Evolutionary conservation across 305 asterid genomes (phyloP), one percentile per base, ranked within the genome.

Genomic region (Solanum chacoense): DNA sequence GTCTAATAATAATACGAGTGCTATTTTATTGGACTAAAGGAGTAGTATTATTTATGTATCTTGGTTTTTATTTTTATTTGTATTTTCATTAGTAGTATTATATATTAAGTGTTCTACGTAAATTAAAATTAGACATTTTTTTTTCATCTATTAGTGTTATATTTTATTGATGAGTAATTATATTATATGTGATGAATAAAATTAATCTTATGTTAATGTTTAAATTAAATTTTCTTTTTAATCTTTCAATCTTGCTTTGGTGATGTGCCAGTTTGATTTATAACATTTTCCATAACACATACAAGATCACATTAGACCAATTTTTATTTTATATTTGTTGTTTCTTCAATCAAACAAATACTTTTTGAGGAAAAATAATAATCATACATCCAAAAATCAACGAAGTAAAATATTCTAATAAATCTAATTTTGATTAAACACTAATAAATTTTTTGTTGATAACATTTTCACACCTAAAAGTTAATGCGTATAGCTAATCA

Each of bases 401-500:
- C 7, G 0, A 69, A 69, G 9, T 69, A 69, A 59, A 59, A 59
- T 55, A 59, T 20, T 69, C 14, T 26, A 69, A 69, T 69, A 2
- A 69, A 28, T 26, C 9, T 20, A 20, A 59, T 8, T 59, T 69
- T 12, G 9, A 22, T 4, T 69, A 26, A 69, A 69, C 18, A 12
- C 75, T 12, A 11, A 6, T 1, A 26, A 12, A 1, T 0, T 0
- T 0, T 18, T 69, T 0, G 4, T 3, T 5, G 0, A 24, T 26
- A 69, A 69, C 76, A 69, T 69, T 26, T 69, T 69, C 35, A 69
- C 34, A 12, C 76, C 0, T 6, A 11, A 69, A 69, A 69, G 14
- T 28, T 26, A 29, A 67, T 24, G 14, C 26, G 74, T 67, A 8
- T 28, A 67, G 26, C 74, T 24, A 67, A 24, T 24, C 16, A 67